Percentiles rank a stretch among this genome's conserved stretches.
phyloP scores from a whole-genome alignment of 306 rosid species.

The Cyclanthera cordifolia region DNA sequence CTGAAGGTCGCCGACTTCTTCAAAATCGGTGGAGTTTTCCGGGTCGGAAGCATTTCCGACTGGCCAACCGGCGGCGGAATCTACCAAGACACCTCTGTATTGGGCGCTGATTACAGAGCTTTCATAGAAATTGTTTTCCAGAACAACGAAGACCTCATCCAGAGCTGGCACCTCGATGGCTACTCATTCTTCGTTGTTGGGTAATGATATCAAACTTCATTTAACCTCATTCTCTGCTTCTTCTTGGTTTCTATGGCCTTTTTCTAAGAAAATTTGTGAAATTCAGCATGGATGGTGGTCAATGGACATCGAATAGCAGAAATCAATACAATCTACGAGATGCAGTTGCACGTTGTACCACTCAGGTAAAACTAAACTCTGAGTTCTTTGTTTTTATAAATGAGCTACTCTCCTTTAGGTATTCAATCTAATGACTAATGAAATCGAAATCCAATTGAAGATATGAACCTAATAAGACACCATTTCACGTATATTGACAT shows the following conservation, averaged over 20 bases:
- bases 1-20: slow-evolving; percentile 81
- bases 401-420: too few relatives aligned
- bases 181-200: slow-evolving; percentile 92
- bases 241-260: background rate
- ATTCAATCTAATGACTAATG: too few relatives aligned
- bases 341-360: slow-evolving; percentile 79
- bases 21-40: slow-evolving; percentile 67
- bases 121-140: slow-evolving; percentile 82
- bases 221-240: background rate
- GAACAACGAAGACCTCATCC: slow-evolving; percentile 68
- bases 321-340: slow-evolving; percentile 72
- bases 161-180: slow-evolving; percentile 88
- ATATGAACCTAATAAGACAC: too few relatives aligned
- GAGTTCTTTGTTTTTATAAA: too few relatives aligned
- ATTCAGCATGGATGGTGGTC: slow-evolving; percentile 90
- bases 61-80: slow-evolving; percentile 76
- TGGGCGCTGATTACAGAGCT: slow-evolving; percentile 70
- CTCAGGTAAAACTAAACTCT: slow-evolving; percentile 45
- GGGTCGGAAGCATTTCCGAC: slow-evolving; percentile 67
- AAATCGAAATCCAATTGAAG: too few relatives aligned
- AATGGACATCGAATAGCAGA: slow-evolving; percentile 60
- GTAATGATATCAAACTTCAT: slow-evolving; percentile 24
- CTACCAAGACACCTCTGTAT: slow-evolving; percentile 74
- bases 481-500: too few relatives aligned
- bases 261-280: background rate